These are phyloP conservation scores for Arthroderma sp. DNA, from an alignment of 2,329 filamentous ascomycete genomes.

Conservation along the genomic window DNA sequence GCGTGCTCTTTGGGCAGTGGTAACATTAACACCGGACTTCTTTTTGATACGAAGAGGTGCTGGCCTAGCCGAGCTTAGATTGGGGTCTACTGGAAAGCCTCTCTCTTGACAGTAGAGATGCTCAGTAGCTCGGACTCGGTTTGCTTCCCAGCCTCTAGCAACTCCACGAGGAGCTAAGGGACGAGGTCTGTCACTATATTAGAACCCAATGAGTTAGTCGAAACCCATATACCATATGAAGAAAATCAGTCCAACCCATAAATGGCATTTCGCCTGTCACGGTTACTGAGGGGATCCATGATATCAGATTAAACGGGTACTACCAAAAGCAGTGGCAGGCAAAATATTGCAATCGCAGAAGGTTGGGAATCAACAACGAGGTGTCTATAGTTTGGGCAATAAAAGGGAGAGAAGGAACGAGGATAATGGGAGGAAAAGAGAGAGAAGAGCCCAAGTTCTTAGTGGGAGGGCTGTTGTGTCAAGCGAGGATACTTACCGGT, in stretches of 20 bases:
- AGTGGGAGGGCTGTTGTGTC: too few relatives aligned
- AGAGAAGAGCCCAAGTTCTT: not conserved
- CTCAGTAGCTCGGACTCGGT: not conserved
- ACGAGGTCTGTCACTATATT: not conserved
- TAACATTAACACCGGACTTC: not conserved
- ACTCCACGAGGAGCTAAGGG: not conserved
- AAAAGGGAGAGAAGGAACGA: not conserved
- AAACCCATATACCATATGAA: not conserved
- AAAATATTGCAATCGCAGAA: not conserved
- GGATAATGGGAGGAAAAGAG: not conserved
- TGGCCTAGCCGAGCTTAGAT: constrained; percentile 1
- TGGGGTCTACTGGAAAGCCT: not conserved
- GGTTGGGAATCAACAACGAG: not conserved
- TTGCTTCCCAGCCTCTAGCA: not conserved
- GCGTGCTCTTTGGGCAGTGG: not conserved
- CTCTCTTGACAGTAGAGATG: not conserved
- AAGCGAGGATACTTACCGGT: too few relatives aligned
- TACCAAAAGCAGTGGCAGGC: not conserved
- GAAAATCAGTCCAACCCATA: constrained; percentile 9
- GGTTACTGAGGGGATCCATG: constrained; percentile 5
- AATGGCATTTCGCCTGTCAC: constrained; percentile 6
- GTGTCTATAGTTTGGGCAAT: not conserved
- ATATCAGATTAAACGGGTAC: not conserved
- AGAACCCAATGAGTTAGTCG: not conserved
- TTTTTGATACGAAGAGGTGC: constrained; percentile 1